phyloP scores from a whole-genome alignment of 106 monocot genomes.

The Gastrodia elata region DNA sequence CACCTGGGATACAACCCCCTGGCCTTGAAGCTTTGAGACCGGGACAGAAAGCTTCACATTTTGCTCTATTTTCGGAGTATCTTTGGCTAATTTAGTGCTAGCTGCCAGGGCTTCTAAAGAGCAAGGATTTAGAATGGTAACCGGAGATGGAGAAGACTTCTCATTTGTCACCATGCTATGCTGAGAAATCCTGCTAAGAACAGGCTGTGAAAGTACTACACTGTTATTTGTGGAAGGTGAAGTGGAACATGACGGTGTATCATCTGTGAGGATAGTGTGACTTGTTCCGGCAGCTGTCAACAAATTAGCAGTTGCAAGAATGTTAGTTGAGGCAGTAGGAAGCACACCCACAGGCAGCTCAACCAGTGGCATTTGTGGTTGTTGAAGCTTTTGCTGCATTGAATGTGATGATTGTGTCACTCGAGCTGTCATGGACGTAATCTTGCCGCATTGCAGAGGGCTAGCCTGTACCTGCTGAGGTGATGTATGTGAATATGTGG shows the following conservation, averaged over 20 bases:
- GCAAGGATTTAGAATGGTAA: slow-evolving; percentile 23
- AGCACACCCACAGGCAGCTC: slow-evolving; percentile 24
- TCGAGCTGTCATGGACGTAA: slow-evolving; percentile 8
- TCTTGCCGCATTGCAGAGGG: slow-evolving; percentile 27
- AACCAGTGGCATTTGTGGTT: slow-evolving; percentile 28
- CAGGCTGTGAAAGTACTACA: slow-evolving; percentile 30
- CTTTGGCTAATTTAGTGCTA: slow-evolving; percentile 19
- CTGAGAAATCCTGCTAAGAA: slow-evolving; percentile 25
- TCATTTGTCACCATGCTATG: slow-evolving; percentile 14
- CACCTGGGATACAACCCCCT: slow-evolving; percentile 24
- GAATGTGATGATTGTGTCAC: slow-evolving; percentile 23
- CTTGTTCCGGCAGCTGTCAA: slow-evolving; percentile 33
- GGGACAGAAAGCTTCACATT: slow-evolving; percentile 38
- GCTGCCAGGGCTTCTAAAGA: slow-evolving; percentile 31
- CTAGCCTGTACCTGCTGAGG: slow-evolving; percentile 32
- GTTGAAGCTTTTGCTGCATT: slow-evolving; percentile 44
- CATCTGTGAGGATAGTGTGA: slow-evolving; percentile 45
- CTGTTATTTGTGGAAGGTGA: slow-evolving; percentile 61
- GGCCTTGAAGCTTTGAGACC: slow-evolving; percentile 33
- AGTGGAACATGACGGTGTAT: slow-evolving; percentile 62
- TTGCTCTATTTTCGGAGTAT: slow-evolving; percentile 34
- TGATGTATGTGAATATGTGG: slow-evolving; percentile 23
- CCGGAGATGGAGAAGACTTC: slow-evolving; percentile 27
- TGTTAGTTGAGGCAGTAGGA: slow-evolving; percentile 18
- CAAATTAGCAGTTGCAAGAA: slow-evolving; percentile 22